A percentile compares a stretch with the other conserved stretches of the same genome.
Conservation (phyloP, 2,329 filamentous ascomycete genomes). For the Colletotrichum somersetense region DNA sequence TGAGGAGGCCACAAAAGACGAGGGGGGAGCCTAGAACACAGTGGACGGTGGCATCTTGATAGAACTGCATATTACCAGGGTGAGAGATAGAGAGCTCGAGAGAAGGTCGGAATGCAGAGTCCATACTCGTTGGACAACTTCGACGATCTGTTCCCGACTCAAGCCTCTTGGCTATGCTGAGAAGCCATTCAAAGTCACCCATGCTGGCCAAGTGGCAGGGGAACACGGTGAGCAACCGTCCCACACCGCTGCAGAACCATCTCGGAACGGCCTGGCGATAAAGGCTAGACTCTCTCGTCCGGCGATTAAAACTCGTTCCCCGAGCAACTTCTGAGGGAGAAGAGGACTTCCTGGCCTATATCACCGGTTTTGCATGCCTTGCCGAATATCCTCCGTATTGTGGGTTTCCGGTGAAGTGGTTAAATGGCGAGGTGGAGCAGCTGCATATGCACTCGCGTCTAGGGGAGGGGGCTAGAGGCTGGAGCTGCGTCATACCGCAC, state of each 20-base stretch:
- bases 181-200: slow-evolving; percentile 17
- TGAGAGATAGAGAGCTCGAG: background rate
- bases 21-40: background rate
- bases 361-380: slow-evolving; percentile 18
- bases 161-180: slow-evolving; percentile 26
- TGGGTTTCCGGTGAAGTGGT: slow-evolving; percentile 35
- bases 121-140: slow-evolving; percentile 25
- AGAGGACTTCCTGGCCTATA: slow-evolving; percentile 21
- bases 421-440: slow-evolving; percentile 28
- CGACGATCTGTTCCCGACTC: slow-evolving; percentile 37
- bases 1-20: slow-evolving; percentile 1
- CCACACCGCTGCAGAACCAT: slow-evolving; percentile 38
- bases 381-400: slow-evolving; percentile 20
- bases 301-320: slow-evolving; percentile 17
- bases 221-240: slow-evolving; percentile 27
- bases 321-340: slow-evolving; percentile 9
- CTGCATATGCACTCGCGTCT: slow-evolving; percentile 38
- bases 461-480: slow-evolving; percentile 16
- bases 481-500: slow-evolving; percentile 39
- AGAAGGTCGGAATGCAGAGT: slow-evolving; percentile 32
- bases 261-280: slow-evolving; percentile 20
- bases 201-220: slow-evolving; percentile 18
- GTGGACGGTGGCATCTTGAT: slow-evolving; percentile 10
- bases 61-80: background rate
- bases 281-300: slow-evolving; percentile 39